A percentile compares a stretch with the other conserved stretches of the same genome.
phyloP scores from a whole-genome alignment of 1,284 basidiomycete species.

The Dichomitus squalens region DNA sequence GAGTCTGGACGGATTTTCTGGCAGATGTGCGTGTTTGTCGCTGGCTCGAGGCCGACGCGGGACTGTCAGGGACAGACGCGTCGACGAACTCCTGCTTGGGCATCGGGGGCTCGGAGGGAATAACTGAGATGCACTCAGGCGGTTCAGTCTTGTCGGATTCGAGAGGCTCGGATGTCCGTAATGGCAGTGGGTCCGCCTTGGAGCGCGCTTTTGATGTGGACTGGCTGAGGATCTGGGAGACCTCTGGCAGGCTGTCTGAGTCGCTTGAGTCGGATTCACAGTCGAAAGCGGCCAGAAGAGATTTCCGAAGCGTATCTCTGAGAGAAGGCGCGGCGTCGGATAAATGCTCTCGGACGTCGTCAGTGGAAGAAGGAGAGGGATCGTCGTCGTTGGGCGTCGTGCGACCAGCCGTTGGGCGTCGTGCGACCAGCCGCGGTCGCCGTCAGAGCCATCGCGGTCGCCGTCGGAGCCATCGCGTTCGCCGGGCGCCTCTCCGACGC shows the following conservation, averaged over 20 bases:
- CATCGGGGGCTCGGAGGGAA: no score
- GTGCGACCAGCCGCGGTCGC: background rate
- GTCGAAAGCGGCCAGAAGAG: background rate
- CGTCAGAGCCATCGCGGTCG: background rate
- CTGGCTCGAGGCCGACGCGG: background rate
- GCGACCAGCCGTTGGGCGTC: background rate
- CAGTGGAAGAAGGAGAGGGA: background rate
- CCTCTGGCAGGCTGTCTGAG: slow-evolving; percentile 7
- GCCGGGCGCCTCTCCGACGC: slow-evolving; percentile 3
- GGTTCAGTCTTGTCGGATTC: background rate
- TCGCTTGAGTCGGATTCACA: background rate
- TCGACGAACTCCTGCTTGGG: background rate
- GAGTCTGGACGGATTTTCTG: background rate
- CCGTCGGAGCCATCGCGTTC: no score
- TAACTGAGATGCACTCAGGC: background rate
- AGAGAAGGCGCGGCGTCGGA: background rate
- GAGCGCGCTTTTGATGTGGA: background rate
- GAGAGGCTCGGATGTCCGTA: background rate
- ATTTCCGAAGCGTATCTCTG: background rate
- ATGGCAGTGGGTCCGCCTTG: background rate
- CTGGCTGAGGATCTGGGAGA: slow-evolving; percentile 7
- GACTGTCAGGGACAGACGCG: background rate
- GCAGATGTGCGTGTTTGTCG: background rate
- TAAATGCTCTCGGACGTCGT: no score
- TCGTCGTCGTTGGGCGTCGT: background rate